phyloP scores from a whole-genome alignment of 2,329 filamentous ascomycete genomes.

The Pyrenochaeta sp. region DNA sequence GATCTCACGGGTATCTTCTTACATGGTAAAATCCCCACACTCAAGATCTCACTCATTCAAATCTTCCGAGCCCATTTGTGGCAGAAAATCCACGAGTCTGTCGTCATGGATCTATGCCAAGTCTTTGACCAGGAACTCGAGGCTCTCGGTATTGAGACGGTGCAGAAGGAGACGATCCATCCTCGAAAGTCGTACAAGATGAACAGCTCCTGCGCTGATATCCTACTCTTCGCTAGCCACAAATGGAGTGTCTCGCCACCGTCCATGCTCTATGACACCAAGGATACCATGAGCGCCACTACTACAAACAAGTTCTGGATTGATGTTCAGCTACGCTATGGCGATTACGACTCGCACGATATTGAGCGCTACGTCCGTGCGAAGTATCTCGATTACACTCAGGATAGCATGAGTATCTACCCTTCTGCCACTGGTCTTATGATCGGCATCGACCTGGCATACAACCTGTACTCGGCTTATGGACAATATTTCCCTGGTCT shows the following conservation, averaged over 20 bases:
- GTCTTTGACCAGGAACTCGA: slow-evolving; percentile 98
- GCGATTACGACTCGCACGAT: slow-evolving; percentile 98
- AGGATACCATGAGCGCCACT: slow-evolving; percentile 91
- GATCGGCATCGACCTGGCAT: slow-evolving; percentile 96
- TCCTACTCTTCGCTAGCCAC: slow-evolving; percentile 94
- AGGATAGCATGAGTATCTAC: slow-evolving; percentile 98
- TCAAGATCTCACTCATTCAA: slow-evolving; percentile 98
- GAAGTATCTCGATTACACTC: slow-evolving; percentile 98
- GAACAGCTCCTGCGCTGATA: slow-evolving; percentile 99
- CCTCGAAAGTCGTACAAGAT: slow-evolving; percentile 99
- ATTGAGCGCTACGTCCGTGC: slow-evolving; percentile 97
- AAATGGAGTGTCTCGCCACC: slow-evolving; percentile 98
- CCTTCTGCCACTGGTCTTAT: slow-evolving; percentile 96
- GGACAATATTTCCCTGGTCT: slow-evolving; percentile 98
- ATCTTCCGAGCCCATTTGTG: slow-evolving; percentile 99
- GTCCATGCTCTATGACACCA: slow-evolving; percentile 93
- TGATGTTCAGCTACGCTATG: slow-evolving; percentile 94
- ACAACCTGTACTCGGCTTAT: slow-evolving; percentile 98
- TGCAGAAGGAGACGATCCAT: slow-evolving; percentile 99
- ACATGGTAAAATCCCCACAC: slow-evolving; percentile 96
- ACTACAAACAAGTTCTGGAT: slow-evolving; percentile 99
- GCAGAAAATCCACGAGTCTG: slow-evolving; percentile 99
- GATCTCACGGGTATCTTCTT: slow-evolving; percentile 98
- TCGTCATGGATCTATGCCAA: slow-evolving; percentile 98
- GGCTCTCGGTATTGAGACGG: slow-evolving; percentile 93